Conservation (phyloP, 768 basidiomycete genomes). For the Coprinellus micaceus region DNA sequence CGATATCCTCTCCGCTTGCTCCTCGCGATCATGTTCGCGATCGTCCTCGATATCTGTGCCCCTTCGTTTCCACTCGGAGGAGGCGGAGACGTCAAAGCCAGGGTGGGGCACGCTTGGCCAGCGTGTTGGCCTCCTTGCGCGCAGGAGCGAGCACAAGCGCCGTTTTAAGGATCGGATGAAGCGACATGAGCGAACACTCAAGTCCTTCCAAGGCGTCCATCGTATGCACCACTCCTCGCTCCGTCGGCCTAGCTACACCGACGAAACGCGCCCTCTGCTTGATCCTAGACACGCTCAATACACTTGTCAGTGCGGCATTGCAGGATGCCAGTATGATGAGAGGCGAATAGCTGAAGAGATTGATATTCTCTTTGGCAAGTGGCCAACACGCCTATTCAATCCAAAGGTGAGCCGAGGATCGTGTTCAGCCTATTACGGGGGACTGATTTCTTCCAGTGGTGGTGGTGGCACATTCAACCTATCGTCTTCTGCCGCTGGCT, state of each 20-base stretch:
- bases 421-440: too few species aligned
- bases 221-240: not conserved
- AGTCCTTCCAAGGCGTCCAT: not conserved
- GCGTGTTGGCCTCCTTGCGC: slow-evolving; percentile 43
- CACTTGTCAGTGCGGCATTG: not conserved
- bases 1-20: slow-evolving; percentile 25
- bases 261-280: not conserved
- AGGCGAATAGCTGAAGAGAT: slow-evolving; percentile 15
- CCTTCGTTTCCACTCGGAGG: slow-evolving; percentile 54
- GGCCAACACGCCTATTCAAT: slow-evolving; percentile 70
- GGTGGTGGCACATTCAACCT: slow-evolving; percentile 75
- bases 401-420: slow-evolving; percentile 57
- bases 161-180: not conserved
- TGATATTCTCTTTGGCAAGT: slow-evolving; percentile 12
- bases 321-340: not conserved
- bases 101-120: slow-evolving; percentile 62
- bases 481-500: slow-evolving; percentile 61
- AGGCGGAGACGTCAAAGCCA: slow-evolving; percentile 40
- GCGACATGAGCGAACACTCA: not conserved
- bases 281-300: not conserved
- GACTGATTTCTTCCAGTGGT: slow-evolving; percentile 54
- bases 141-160: slow-evolving; percentile 17
- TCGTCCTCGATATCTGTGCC: slow-evolving; percentile 84
- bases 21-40: slow-evolving; percentile 56
- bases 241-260: not conserved